Base-by-base conservation (phyloP, 805 yeast species). In the Kurtzmaniella fragi region DNA sequence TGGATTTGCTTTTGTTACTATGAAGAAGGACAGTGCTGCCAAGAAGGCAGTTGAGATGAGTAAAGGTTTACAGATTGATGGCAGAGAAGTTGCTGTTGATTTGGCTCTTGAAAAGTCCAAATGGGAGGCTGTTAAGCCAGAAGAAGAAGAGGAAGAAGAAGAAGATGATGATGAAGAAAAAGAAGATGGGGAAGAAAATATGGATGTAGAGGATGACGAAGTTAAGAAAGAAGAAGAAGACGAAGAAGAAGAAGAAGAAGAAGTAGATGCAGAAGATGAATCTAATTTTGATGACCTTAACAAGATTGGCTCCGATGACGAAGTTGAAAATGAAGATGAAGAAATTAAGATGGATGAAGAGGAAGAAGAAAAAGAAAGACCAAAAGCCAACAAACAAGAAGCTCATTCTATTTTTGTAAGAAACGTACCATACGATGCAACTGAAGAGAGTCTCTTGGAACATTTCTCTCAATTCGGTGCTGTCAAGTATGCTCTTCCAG, bases 361-460 rank as follows among this genome's bases (percentile, higher is more conserved):
- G 3, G 64, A 60, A 7, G 63, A 58, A 11, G 60, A 52, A 3
- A 60, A 53, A 2, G 58, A 59, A 28, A 62, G 54, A 44, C 63
- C 64, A 37, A 67, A 67, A 41, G 57, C 60, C 32, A 84, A 85
- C 59, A 82, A 68, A 57, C 82, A 78, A 56, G 93, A 84, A 49
- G 69, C 75, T 5, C 84, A 54, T 46, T 82, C 95, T 4, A 62
- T 93, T 17, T 93, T 93, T 56, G 86, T 93, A 9, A 79, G 99
- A 56, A 93, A 93, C 54, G 78, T 93, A 28, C 98, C 99, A 1
- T 93, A 91, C 55, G 96, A 88, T 61, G 95, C 96, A 4, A 88
- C 95, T 28, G 75, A 75, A 35, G 97, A 90, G 40, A 61, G 82
- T 1, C 70, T 93, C 30, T 72, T 69, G 35, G 87, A 80, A 38